Base-by-base conservation (phyloP, 2,329 filamentous ascomycete species). In the Cucurbitaria berberidis region DNA sequence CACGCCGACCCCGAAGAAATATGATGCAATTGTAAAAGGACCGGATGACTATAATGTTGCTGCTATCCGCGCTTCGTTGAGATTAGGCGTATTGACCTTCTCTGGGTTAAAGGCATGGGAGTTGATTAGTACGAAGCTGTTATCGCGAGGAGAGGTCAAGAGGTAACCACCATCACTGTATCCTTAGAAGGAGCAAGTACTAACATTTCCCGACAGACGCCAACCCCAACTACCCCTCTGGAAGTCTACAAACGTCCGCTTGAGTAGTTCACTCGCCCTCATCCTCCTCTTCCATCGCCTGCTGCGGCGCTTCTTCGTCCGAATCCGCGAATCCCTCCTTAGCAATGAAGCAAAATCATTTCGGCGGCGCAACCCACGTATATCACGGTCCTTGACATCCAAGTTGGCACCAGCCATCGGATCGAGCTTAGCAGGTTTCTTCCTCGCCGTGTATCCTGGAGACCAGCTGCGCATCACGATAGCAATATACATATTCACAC, bases 251-350 rank as follows among this genome's bases (percentile, higher is more conserved):
- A 89, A 89, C 21, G 80, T 95, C 45, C 85, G 92, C 49, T 81
- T 96, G 9, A 93, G 92, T 0, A 80, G 93, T 8, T 95, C 91
- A 0, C 82, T 97, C 13, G 93, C 92, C 15, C 84, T 90, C 2
- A 91, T 97, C 59, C 83, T 98, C 18, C 85, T 98, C 38, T 85
- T 96, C 56, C 95, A 99, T 74, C 87, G 95, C 26, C 81, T 96
- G 1, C 86, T 98, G 22, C 91, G 93, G 77, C 90, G 93, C 53
- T 96, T 98, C 81, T 90, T 98, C 66, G 84, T 85, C 22, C 86
- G 91, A 24, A 80, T 98, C 38, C 88, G 93, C 42, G 81, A 84
- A 1, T 91, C 91, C 59, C 81, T 99, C 3, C 85, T 96, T 36
- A 87, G 89, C 30, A 84, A 90, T n/a, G 85, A 90, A 51, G 91